These are phyloP conservation scores for Colletotrichum sidae DNA, from an alignment of 2,329 filamentous ascomycete species.

Conservation along the genomic window DNA sequence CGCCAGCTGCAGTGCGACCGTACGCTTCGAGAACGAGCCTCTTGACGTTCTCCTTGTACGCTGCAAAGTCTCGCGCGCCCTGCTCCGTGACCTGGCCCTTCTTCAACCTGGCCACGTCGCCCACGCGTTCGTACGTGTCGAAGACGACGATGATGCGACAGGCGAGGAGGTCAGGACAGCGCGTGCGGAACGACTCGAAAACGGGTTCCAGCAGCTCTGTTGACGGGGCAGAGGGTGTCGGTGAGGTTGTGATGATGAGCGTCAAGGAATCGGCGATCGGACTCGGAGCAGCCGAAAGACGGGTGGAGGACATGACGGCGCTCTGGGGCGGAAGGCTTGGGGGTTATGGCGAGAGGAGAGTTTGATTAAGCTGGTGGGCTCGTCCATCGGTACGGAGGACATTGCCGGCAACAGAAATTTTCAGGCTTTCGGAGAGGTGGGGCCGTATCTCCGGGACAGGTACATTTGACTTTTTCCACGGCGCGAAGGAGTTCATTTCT, in stretches of 20 bases:
- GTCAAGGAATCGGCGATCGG: slow-evolving; percentile 46
- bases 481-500: no score
- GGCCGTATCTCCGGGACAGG: no score
- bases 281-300: neutral
- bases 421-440: no score
- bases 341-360: neutral
- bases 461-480: no score
- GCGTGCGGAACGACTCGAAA: slow-evolving; percentile 55
- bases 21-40: slow-evolving; percentile 51
- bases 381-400: neutral
- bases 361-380: neutral
- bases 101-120: slow-evolving; percentile 58
- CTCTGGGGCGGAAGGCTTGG: neutral
- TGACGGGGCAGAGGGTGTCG: slow-evolving; percentile 65
- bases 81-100: slow-evolving; percentile 63
- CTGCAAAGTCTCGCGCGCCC: slow-evolving; percentile 53
- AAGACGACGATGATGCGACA: slow-evolving; percentile 64
- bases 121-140: slow-evolving; percentile 63
- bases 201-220: slow-evolving; percentile 63
- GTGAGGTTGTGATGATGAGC: slow-evolving; percentile 65
- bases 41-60: slow-evolving; percentile 62
- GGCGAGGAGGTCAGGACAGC: slow-evolving; percentile 54
- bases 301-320: slow-evolving; percentile 18
- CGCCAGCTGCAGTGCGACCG: slow-evolving; percentile 1
- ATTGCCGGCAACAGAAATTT: no score